Evolutionary conservation across 1,284 basidiomycete genomes (phyloP).

Genomic region (Sanghuangporus sanghuang): DNA sequence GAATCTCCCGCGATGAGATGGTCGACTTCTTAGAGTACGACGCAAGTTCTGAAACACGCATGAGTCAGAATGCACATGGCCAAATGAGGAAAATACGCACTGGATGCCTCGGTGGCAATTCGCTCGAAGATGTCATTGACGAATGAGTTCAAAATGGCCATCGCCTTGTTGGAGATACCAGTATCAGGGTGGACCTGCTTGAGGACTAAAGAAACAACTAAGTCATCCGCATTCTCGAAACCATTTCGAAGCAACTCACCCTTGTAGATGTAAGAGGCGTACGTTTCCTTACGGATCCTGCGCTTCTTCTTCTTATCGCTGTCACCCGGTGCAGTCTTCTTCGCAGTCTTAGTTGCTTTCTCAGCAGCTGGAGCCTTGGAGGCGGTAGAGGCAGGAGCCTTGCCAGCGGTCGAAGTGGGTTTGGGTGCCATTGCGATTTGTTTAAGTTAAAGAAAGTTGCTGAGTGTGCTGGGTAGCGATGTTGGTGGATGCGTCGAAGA

Average conservation of each 20-base stretch:
- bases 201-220: slow-evolving; percentile 45
- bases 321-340: slow-evolving; percentile 51
- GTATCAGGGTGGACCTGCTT: slow-evolving; percentile 96
- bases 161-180: slow-evolving; percentile 96
- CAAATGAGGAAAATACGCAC: slow-evolving; percentile 35
- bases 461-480: background rate
- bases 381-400: slow-evolving; percentile 74
- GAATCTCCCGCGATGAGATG: slow-evolving; percentile 91
- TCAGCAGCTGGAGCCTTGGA: slow-evolving; percentile 67
- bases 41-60: slow-evolving; percentile 62
- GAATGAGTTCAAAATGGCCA: slow-evolving; percentile 92
- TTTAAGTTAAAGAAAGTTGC: slow-evolving; percentile 22
- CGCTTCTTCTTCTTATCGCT: slow-evolving; percentile 88
- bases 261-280: slow-evolving; percentile 94
- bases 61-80: slow-evolving; percentile 7
- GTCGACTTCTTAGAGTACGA: slow-evolving; percentile 93
- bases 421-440: slow-evolving; percentile 61
- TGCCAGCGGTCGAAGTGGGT: slow-evolving; percentile 78
- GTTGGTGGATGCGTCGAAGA: background rate
- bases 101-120: slow-evolving; percentile 86
- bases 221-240: slow-evolving; percentile 11
- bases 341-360: slow-evolving; percentile 77
- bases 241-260: slow-evolving; percentile 41
- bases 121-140: slow-evolving; percentile 94
- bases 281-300: slow-evolving; percentile 87